These are phyloP conservation scores for Lunasporangiospora selenospora DNA, from an alignment of 192 early-diverging fungal genomes.

Conservation along the genomic window DNA sequence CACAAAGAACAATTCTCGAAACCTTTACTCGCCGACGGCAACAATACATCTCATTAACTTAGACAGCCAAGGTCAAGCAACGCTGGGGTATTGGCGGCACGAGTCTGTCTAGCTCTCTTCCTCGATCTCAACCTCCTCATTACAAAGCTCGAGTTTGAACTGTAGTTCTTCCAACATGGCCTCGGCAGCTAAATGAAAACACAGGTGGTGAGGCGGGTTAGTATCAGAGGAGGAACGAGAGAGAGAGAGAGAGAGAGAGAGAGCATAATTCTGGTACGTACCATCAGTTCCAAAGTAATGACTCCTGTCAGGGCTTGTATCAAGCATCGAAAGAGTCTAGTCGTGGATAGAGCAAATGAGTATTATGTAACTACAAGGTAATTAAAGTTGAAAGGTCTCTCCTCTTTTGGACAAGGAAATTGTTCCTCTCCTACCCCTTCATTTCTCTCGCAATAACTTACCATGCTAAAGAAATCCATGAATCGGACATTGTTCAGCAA, in stretches of 20 bases:
- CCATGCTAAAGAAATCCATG: constrained; percentile 47
- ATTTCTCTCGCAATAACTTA: too few relatives aligned
- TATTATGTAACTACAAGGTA: too few relatives aligned
- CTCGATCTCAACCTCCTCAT: constrained; percentile 9
- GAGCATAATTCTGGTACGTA: not conserved
- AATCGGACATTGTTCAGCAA: constrained; percentile 22
- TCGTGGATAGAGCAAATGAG: not conserved
- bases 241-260: not conserved
- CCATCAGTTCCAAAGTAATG: constrained; percentile 40
- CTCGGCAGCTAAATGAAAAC: constrained; percentile 18
- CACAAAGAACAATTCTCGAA: too few relatives aligned
- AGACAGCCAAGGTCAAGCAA: too few relatives aligned
- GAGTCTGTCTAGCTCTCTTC: too few relatives aligned
- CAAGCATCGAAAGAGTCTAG: constrained; percentile 39
- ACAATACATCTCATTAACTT: too few relatives aligned
- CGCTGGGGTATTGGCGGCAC: too few relatives aligned
- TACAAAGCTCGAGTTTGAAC: constrained; percentile 33
- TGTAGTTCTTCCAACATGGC: constrained; percentile 40
- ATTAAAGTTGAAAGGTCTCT: too few relatives aligned
- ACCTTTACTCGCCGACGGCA: too few relatives aligned
- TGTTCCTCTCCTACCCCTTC: too few relatives aligned
- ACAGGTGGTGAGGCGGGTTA: not conserved
- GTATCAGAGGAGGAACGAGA: not conserved
- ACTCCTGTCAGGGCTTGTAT: constrained; percentile 29
- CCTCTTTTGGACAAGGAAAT: too few relatives aligned